Base-by-base conservation (phyloP, 164 flowering plant genomes). In the Amborella trichopoda region DNA sequence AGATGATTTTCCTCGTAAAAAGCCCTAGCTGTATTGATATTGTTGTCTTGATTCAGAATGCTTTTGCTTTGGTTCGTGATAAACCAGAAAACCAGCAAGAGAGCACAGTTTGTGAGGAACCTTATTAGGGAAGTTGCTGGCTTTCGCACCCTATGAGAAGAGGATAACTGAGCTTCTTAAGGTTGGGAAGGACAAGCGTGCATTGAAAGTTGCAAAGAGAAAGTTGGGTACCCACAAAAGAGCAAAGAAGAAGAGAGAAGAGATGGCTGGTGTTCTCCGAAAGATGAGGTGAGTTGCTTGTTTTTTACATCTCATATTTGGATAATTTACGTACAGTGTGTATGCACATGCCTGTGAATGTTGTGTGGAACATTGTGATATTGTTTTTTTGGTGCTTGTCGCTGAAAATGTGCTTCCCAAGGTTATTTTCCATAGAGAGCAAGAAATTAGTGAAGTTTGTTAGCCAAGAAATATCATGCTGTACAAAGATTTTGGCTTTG, bases 181-280 rank as follows among this genome's bases (percentile, higher is more conserved):
- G 18, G 52, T 51, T 41, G 55, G 55, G 8, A 51, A 41, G 19
- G 55, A 51, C 27, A 51, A 51, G 46, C 46, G 55, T 27, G 55
- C 55, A 1, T 30, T 41, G 19, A 51, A 51, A 21, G 24, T 51
- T n/a, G 58, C 58, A 36, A 54, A 54, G 36, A 46, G 58, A 54
- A 54, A 54, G 45, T 18, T 54, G 51, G 58, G 58, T 2, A 54
- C 58, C 45, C 58, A 46, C 58, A 54, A 54, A 30, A 44, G 52
- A 18, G 58, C 58, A 13, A 54, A 54, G 21, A 54, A 28, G 58
- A 54, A 54, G 58, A 25, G 58, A 25, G 58, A 54, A 44, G 58
- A 54, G 45, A 54, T 54, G 58, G 24, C 58, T 3, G 38, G 36
- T 21, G 58, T 44, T 24, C 52, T 54, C 43, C 57, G 55, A 18